A percentile compares a stretch with the other conserved stretches of the same genome.
These are phyloP conservation scores for Sorghum bicolor DNA, from an alignment of 176 grass and related monocot species.

Conservation along the genomic window DNA sequence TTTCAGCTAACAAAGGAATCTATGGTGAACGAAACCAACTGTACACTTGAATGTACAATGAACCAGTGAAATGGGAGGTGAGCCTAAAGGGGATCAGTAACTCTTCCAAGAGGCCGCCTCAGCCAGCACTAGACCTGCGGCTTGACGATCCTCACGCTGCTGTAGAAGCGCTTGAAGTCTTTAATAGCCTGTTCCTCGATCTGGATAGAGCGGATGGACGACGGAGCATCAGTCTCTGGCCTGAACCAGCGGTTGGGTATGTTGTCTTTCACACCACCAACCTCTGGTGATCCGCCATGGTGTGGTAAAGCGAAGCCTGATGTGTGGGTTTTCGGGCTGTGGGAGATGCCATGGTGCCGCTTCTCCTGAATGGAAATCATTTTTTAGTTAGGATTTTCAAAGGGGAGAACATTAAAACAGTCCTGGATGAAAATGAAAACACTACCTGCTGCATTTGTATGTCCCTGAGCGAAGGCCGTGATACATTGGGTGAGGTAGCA, in stretches of 20 bases:
- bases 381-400: background rate
- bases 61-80: slow-evolving; percentile 11
- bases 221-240: slow-evolving; percentile 69
- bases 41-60: slow-evolving; percentile 74
- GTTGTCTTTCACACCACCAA: slow-evolving; percentile 45
- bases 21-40: slow-evolving; percentile 29
- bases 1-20: slow-evolving; percentile 23
- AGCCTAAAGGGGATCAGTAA: slow-evolving; percentile 35
- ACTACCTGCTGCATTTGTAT: slow-evolving; percentile 98
- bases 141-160: slow-evolving; percentile 84
- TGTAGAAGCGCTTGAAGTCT: slow-evolving; percentile 98
- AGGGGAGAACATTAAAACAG: background rate
- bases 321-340: slow-evolving; percentile 70
- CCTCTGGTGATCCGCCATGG: slow-evolving; percentile 38
- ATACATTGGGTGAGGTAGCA: slow-evolving; percentile 60
- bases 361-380: slow-evolving; percentile 61
- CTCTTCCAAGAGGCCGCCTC: background rate
- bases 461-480: slow-evolving; percentile 79
- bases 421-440: background rate
- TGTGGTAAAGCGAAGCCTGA: slow-evolving; percentile 75
- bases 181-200: slow-evolving; percentile 97
- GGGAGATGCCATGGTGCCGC: slow-evolving; percentile 50
- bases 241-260: slow-evolving; percentile 92
- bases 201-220: slow-evolving; percentile 94
- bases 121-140: slow-evolving; percentile 43